Percentiles rank a stretch among this genome's conserved stretches.
These are phyloP conservation scores for Alternaria brassicicola DNA, from an alignment of 2,329 filamentous ascomycete species.

Conservation along the genomic window DNA sequence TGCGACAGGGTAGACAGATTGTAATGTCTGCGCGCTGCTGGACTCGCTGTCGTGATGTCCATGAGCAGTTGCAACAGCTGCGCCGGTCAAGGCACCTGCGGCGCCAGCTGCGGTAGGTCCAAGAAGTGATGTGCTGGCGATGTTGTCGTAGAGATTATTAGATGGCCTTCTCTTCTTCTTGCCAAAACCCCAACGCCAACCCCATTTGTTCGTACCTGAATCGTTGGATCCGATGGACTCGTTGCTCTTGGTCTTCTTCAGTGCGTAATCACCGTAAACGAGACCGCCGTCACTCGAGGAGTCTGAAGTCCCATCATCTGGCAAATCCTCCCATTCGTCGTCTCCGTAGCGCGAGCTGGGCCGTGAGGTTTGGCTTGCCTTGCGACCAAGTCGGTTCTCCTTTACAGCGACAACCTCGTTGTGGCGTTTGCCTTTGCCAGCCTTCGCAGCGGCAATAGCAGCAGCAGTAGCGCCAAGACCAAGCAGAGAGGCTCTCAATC, in stretches of 20 bases:
- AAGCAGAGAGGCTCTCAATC: constrained; percentile 53
- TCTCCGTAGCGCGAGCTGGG: constrained; percentile 49
- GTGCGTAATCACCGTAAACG: constrained; percentile 62
- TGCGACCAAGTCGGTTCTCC: constrained; percentile 35
- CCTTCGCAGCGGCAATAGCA: constrained; percentile 54
- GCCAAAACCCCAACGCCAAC: constrained; percentile 65
- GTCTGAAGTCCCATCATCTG: constrained; percentile 47
- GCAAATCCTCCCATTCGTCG: constrained; percentile 54
- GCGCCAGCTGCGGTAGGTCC: constrained; percentile 50
- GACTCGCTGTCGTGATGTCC: constrained; percentile 56
- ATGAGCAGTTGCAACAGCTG: constrained; percentile 56
- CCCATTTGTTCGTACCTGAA: constrained; percentile 63
- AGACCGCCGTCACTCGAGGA: constrained; percentile 62
- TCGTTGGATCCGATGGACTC: constrained; percentile 61
- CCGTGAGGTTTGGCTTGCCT: constrained; percentile 28
- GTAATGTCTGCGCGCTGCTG: constrained; percentile 59
- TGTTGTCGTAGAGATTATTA: constrained; percentile 44
- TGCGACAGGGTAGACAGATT: constrained; percentile 70
- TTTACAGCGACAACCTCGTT: constrained; percentile 46
- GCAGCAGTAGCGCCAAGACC: constrained; percentile 57
- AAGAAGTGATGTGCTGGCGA: constrained; percentile 45
- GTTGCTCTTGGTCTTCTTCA: constrained; percentile 51
- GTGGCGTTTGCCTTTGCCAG: constrained; percentile 33
- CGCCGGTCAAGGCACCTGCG: constrained; percentile 42
- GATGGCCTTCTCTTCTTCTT: constrained; percentile 51